Evolutionary conservation across 2,329 filamentous ascomycete genomes (phyloP).

Genomic region (Tolypocladium amazonense): DNA sequence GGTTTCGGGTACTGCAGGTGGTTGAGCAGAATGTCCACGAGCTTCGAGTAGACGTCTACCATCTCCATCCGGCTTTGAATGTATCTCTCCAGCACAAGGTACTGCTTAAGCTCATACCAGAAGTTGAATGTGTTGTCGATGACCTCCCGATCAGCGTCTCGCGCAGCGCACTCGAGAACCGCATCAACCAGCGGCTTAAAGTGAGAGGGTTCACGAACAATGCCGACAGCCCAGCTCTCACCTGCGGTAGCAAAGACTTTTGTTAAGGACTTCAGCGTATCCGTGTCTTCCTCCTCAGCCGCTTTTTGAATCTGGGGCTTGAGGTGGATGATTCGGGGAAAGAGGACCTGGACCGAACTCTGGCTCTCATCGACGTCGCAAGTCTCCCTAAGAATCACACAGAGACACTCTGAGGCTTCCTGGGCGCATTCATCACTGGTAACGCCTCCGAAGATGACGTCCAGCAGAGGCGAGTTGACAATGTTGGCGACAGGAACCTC

Average conservation of each 20-base stretch:
- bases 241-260: conserved; percentile 87
- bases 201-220: conserved; percentile 70
- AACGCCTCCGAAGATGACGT: conserved; percentile 69
- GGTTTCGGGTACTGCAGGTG: conserved; percentile 80
- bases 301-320: conserved; percentile 65
- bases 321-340: conserved; percentile 69
- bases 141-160: conserved; percentile 81
- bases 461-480: conserved; percentile 74
- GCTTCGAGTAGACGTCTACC: conserved; percentile 71
- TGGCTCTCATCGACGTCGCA: conserved; percentile 86
- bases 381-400: conserved; percentile 84
- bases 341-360: conserved; percentile 68
- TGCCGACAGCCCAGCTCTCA: conserved; percentile 86
- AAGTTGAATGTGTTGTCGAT: conserved; percentile 92
- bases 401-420: conserved; percentile 83
- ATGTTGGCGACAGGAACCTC: conserved; percentile 81
- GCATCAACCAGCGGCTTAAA: conserved; percentile 82
- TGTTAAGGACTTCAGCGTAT: conserved; percentile 80
- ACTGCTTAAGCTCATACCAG: conserved; percentile 98
- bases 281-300: conserved; percentile 71
- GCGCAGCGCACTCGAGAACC: conserved; percentile 81
- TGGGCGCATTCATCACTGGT: conserved; percentile 70
- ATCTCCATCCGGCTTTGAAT: conserved; percentile 68
- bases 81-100: conserved; percentile 83
- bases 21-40: conserved; percentile 87